A percentile compares a stretch with the other conserved stretches of the same genome.
These are phyloP conservation scores for Podaxis sp. DNA, from an alignment of 768 basidiomycete species.

Conservation along the genomic window DNA sequence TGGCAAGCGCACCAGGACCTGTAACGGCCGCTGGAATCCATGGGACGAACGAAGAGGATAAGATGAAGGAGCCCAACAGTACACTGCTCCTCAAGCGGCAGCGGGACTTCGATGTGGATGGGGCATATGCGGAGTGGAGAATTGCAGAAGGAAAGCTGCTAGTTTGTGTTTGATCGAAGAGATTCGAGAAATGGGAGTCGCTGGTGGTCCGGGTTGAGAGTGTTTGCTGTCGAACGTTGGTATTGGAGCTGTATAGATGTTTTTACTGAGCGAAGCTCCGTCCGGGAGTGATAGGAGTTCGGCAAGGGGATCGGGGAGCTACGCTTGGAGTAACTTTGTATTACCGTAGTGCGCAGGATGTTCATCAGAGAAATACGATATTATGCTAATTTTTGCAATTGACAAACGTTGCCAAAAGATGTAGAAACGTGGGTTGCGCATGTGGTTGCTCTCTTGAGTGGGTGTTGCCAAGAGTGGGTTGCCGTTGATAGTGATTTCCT, in stretches of 20 bases:
- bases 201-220: background rate
- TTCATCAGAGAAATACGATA: background rate
- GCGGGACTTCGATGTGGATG: constrained; percentile 58
- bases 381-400: background rate
- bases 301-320: background rate
- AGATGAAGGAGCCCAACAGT: constrained; percentile 28
- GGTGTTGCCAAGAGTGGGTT: background rate
- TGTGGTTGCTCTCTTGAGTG: constrained; percentile 2
- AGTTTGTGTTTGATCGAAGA: constrained; percentile 32
- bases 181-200: background rate
- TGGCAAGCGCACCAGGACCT: constrained; percentile 14
- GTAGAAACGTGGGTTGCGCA: background rate
- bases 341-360: background rate
- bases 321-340: background rate
- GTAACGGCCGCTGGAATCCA: constrained; percentile 3
- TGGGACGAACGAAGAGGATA: constrained; percentile 14
- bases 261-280: background rate
- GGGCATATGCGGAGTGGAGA: constrained; percentile 66
- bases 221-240: background rate
- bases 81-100: constrained; percentile 53
- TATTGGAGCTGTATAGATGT: background rate
- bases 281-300: background rate
- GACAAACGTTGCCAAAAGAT: background rate
- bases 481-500: background rate
- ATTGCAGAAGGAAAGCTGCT: constrained; percentile 51